phyloP scores from a whole-genome alignment of 148 eudicot species.

The Heliosperma pusillum region DNA sequence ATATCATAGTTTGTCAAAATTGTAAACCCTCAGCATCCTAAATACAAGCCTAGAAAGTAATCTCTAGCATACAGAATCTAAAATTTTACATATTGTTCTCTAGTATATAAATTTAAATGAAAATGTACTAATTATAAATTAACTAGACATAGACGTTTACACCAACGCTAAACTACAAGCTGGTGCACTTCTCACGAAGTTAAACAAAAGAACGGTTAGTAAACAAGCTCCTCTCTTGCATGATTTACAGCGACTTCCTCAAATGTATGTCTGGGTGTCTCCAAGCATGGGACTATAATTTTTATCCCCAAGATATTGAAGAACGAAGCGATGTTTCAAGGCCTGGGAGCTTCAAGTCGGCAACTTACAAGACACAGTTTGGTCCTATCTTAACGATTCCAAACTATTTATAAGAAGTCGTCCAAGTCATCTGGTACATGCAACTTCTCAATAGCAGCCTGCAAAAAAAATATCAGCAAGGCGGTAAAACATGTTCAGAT shows the following conservation, averaged over 20 bases:
- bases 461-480: constrained; percentile 19
- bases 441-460: constrained; percentile 97
- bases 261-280: constrained; percentile 6
- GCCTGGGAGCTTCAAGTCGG: constrained; percentile 10
- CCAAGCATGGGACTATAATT: constrained; percentile 13
- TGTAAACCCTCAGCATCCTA: not conserved
- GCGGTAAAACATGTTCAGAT: not conserved
- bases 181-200: constrained; percentile 11
- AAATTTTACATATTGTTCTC: constrained; percentile 9
- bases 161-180: constrained; percentile 14
- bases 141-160: constrained; percentile 6
- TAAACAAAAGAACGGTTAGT: not conserved
- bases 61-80: not conserved
- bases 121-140: not conserved
- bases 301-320: not conserved
- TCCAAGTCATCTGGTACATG: constrained; percentile 90
- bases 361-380: constrained; percentile 2
- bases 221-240: not conserved
- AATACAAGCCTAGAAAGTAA: not conserved
- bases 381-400: not conserved
- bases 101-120: not conserved
- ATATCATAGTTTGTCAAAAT: not conserved
- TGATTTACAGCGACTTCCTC: constrained; percentile 16
- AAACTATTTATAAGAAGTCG: constrained; percentile 35
- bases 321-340: not conserved